phyloP scores from a whole-genome alignment of 768 basidiomycete species.

The Auriculariales sp. region DNA sequence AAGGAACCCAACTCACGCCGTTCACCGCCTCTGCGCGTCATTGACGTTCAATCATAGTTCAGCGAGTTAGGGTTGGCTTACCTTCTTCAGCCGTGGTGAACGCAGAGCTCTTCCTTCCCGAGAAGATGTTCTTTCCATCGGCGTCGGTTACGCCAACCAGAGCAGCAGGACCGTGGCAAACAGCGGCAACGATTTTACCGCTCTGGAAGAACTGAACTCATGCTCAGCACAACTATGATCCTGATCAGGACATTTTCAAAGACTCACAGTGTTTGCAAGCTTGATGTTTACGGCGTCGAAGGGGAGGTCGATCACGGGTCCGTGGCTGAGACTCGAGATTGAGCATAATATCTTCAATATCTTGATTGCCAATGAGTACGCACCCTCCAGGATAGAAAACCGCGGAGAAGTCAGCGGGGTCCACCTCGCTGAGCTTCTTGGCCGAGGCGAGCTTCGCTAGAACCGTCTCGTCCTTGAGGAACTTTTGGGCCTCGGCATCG shows the following conservation, averaged over 20 bases:
- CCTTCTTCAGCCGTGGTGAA: constrained; percentile 23
- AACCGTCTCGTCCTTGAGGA: constrained; percentile 17
- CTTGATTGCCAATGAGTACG: constrained; percentile 1
- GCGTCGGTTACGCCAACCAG: constrained; percentile 12
- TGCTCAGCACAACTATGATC: neutral
- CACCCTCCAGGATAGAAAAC: constrained; percentile 24
- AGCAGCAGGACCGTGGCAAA: constrained; percentile 24
- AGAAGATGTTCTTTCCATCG: constrained; percentile 14
- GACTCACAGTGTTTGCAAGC: constrained; percentile 15
- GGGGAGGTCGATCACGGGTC: constrained; percentile 21
- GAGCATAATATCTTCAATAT: neutral
- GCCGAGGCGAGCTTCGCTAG: constrained; percentile 16
- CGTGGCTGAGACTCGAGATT: constrained; percentile 17
- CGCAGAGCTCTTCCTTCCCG: constrained; percentile 15
- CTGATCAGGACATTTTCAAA: neutral
- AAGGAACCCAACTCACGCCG: neutral
- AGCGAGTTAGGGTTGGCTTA: constrained; percentile 1
- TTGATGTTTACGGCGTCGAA: constrained; percentile 14
- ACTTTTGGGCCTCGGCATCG: constrained; percentile 14
- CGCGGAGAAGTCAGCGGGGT: constrained; percentile 16
- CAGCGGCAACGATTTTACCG: constrained; percentile 19
- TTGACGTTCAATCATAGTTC: constrained; percentile 24
- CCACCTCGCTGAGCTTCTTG: constrained; percentile 18
- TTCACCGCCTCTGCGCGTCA: constrained; percentile 8
- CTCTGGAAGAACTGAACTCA: constrained; percentile 15